Percentiles rank a stretch among this genome's conserved stretches.
These are phyloP conservation scores for Puccinellia tenuiflora DNA, from an alignment of 176 grass and related monocot species.

Conservation along the genomic window DNA sequence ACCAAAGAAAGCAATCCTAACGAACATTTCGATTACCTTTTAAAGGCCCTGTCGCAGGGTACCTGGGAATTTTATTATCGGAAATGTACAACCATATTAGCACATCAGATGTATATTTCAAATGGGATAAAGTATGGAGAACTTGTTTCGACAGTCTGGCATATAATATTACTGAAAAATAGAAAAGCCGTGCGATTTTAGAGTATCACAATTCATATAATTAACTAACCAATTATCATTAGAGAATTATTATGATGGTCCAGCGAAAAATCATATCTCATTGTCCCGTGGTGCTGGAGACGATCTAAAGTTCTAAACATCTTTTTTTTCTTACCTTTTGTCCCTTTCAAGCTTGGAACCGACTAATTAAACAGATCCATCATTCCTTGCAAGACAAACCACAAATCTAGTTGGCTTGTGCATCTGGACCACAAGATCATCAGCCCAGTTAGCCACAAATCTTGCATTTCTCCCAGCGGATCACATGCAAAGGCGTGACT, in stretches of 20 bases:
- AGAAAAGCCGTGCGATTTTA: background rate
- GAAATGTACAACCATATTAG: background rate
- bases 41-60: slow-evolving; percentile 16
- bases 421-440: slow-evolving; percentile 29
- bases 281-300: slow-evolving; percentile 30
- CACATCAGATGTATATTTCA: background rate
- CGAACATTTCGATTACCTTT: background rate
- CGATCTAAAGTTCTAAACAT: slow-evolving; percentile 20
- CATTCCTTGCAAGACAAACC: slow-evolving; percentile 28
- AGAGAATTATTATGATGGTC: slow-evolving; percentile 29
- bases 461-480: background rate
- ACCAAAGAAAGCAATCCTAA: slow-evolving; percentile 9
- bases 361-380: slow-evolving; percentile 32
- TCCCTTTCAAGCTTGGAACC: slow-evolving; percentile 38
- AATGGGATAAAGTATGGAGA: background rate
- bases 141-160: background rate
- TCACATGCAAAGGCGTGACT: slow-evolving; percentile 38
- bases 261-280: slow-evolving; percentile 10
- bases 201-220: background rate
- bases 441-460: slow-evolving; percentile 12
- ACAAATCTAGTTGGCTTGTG: slow-evolving; percentile 27
- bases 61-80: background rate
- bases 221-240: background rate
- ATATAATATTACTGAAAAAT: background rate
- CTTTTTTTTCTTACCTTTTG: background rate